A percentile compares a stretch with the other conserved stretches of the same genome.
Evolutionary conservation across 1,284 basidiomycete species (phyloP).

Genomic region (Porphyrellus sp.): DNA sequence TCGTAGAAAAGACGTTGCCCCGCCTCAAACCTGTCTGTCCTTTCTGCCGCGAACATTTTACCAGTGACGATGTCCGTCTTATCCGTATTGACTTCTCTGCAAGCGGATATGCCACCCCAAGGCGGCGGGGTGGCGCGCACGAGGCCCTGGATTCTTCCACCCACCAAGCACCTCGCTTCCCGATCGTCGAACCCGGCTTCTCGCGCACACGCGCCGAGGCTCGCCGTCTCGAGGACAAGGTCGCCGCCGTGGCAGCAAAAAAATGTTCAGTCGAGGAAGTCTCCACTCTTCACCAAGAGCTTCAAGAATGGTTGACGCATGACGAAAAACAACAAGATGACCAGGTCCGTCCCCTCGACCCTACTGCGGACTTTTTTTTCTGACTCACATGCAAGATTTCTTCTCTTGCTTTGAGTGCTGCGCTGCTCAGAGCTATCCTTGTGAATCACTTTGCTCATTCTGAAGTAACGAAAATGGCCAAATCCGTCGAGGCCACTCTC

Average conservation of each 20-base stretch:
- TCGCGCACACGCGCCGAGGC: conserved; percentile 52
- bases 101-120: conserved; percentile 61
- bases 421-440: conserved; percentile 72
- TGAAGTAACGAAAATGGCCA: conserved; percentile 64
- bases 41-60: conserved; percentile 75
- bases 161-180: conserved; percentile 46
- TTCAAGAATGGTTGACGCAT: conserved; percentile 65
- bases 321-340: conserved; percentile 54
- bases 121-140: conserved; percentile 46
- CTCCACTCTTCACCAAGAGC: conserved; percentile 65
- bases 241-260: conserved; percentile 74
- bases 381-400: conserved; percentile 43
- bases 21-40: conserved; percentile 68
- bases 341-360: conserved; percentile 45
- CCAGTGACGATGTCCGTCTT: conserved; percentile 59
- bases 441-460: conserved; percentile 75
- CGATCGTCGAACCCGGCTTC: conserved; percentile 38
- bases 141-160: conserved; percentile 48
- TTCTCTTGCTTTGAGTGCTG: conserved; percentile 62
- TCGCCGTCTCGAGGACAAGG: conserved; percentile 68
- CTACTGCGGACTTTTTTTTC: conserved; percentile 35
- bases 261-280: conserved; percentile 83
- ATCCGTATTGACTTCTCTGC: conserved; percentile 72
- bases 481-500: conserved; percentile 55
- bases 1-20: conserved; percentile 71